Evolutionary conservation across 1,284 basidiomycete genomes (phyloP).

Genomic region (Fomitopsis palustris): DNA sequence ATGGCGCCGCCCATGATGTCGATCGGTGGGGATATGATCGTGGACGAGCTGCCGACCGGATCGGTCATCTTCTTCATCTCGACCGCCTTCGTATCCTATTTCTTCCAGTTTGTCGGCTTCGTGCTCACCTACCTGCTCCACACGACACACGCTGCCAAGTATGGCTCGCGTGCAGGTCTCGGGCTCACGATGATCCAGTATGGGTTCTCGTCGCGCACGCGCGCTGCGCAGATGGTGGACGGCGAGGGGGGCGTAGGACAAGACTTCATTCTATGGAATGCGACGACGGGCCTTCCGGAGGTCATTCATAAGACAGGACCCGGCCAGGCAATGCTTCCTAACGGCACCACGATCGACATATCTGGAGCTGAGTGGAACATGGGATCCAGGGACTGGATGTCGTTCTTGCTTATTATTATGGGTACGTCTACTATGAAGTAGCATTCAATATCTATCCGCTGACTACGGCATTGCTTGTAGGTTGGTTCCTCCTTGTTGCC

Average conservation of each 20-base stretch:
- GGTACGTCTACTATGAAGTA: slow-evolving; percentile 40
- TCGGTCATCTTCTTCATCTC: slow-evolving; percentile 67
- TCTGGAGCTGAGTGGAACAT: slow-evolving; percentile 31
- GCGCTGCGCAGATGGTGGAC: slow-evolving; percentile 9
- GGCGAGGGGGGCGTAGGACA: slow-evolving; percentile 5
- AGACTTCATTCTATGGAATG: slow-evolving; percentile 7
- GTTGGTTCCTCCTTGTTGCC: slow-evolving; percentile 87
- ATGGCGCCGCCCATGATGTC: slow-evolving; percentile 62
- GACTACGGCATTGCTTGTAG: slow-evolving; percentile 30
- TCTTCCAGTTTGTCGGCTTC: slow-evolving; percentile 98
- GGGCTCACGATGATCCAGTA: slow-evolving; percentile 94
- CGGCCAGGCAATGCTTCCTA: slow-evolving; percentile 2
- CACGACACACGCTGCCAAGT: slow-evolving; percentile 94
- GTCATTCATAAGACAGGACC: not conserved
- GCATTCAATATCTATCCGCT: too few species aligned
- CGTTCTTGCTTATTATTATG: slow-evolving; percentile 87
- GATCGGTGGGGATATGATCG: slow-evolving; percentile 60
- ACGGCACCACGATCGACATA: slow-evolving; percentile 27
- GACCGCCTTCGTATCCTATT: slow-evolving; percentile 86
- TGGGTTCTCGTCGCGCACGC: slow-evolving; percentile 58
- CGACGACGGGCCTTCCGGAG: slow-evolving; percentile 6
- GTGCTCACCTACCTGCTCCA: slow-evolving; percentile 91
- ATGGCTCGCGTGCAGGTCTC: slow-evolving; percentile 90
- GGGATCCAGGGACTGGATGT: slow-evolving; percentile 73
- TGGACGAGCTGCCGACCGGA: slow-evolving; percentile 74